Percentiles rank a stretch among this genome's conserved stretches.
phyloP scores from a whole-genome alignment of 2,329 filamentous ascomycete genomes.

The Aplosporella prunicola region DNA sequence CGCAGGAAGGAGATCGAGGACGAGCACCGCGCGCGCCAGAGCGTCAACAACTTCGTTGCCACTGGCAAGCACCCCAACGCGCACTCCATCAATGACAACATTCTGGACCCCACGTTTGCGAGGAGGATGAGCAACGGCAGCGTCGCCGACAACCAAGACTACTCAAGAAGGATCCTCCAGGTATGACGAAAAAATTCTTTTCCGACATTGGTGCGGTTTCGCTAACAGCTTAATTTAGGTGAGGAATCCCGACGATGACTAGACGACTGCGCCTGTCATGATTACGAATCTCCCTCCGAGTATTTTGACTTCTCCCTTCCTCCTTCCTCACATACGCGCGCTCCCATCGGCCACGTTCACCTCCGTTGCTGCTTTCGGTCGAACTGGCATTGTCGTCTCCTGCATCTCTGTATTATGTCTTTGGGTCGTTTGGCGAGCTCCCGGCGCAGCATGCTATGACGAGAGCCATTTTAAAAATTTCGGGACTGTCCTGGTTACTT shows the following conservation, averaged over 20 bases:
- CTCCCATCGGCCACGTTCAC: neutral
- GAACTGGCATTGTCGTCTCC: constrained; percentile 1
- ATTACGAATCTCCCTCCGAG: constrained; percentile 12
- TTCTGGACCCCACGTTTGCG: constrained; percentile 75
- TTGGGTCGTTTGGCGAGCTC: constrained; percentile 5
- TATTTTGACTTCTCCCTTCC: constrained; percentile 9
- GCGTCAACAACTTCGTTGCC: constrained; percentile 60
- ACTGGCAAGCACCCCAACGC: constrained; percentile 56
- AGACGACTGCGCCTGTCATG: constrained; percentile 12
- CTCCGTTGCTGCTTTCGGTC: neutral
- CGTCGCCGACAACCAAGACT: constrained; percentile 95
- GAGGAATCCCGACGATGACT: constrained; percentile 11
- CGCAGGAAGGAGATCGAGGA: constrained; percentile 71
- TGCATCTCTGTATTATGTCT: constrained; percentile 9
- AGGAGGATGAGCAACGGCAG: constrained; percentile 86
- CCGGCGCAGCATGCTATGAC: constrained; percentile 6
- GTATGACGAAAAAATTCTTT: constrained; percentile 42
- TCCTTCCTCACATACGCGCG: constrained; percentile 7
- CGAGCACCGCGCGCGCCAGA: constrained; percentile 67
- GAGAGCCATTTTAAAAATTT: constrained; percentile 2
- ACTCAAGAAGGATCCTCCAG: constrained; percentile 90
- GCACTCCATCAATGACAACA: constrained; percentile 66
- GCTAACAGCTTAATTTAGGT: constrained; percentile 4
- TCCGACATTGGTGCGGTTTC: constrained; percentile 8
- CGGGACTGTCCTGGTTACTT: constrained; percentile 5